Base-by-base conservation (phyloP, 2,329 filamentous ascomycete species). In the Alternaria hordeiaustralica region DNA sequence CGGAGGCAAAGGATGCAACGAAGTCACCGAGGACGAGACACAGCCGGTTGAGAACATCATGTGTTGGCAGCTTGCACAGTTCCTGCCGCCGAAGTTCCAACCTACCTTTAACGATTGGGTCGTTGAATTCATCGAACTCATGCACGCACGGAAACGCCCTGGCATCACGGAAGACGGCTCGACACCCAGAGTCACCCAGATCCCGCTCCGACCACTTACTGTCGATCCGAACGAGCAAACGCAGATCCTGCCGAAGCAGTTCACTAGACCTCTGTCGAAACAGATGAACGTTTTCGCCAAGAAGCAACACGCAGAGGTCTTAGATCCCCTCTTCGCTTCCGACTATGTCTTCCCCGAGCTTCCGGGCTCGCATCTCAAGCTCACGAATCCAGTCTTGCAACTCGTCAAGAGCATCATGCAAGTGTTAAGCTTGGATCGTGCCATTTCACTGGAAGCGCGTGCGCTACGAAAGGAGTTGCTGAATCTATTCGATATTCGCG, bases 51-150 rank as follows among this genome's bases (percentile, higher is more conserved):
- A 97, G 72, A 96, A 92, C 11, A 89, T 99, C 73, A 98, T 99
- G 94, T 92, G 97, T 80, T 99, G 96, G 96, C 96, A 99, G 79
- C 91, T 99, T 76, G 91, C 90, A 49, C 94, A 93, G 1, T 97
- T 97, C 78, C 82, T 99, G 1, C 96, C 96, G 0, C 78, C 83
- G 1, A 89, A 91, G 5, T 85, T 99, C 53, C 94, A 98, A 74
- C 87, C 91, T 1, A 87, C 90, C 10, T 99, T 99, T 83, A 88
- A 94, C 66, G 90, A 97, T 71, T 97, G 94, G 93, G 89, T 97
- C 4, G 89, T 97, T 13, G 93, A 97, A 77, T 99, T 97, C 79
- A 92, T 99, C 69, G 90, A 97, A 69, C 86, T 97, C 58, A 97
- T 99, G 94, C 94, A 97, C 75, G 83, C 85, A 12, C 86, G 94